These are phyloP conservation scores for Cupressus sempervirens DNA, from an alignment of 75 land plant species.

Conservation along the genomic window DNA sequence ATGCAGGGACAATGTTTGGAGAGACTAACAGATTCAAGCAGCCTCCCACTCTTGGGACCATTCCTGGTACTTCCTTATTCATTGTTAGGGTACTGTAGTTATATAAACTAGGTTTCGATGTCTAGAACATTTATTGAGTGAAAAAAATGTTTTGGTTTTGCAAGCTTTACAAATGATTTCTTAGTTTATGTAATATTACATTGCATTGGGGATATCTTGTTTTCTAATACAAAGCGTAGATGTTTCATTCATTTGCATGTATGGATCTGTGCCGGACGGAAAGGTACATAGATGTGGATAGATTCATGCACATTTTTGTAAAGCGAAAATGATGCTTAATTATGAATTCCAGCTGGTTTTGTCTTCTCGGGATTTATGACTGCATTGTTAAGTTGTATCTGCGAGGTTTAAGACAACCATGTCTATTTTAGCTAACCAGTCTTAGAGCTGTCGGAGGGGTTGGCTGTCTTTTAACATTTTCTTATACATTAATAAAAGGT, in stretches of 20 bases:
- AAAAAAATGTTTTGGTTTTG: neutral
- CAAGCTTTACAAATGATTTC: neutral
- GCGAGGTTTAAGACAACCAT: neutral
- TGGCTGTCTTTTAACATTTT: neutral
- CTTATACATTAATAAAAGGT: neutral
- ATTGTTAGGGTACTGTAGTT: neutral
- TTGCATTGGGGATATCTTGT: neutral
- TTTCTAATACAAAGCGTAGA: neutral
- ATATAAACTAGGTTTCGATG: neutral
- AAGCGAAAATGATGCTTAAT: neutral
- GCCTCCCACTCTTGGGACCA: neutral
- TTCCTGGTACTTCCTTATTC: neutral
- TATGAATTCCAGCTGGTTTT: neutral
- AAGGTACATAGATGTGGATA: neutral
- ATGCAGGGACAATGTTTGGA: conserved; percentile 1
- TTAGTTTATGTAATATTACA: neutral
- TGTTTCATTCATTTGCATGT: neutral
- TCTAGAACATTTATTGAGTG: neutral
- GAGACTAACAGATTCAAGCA: conserved; percentile 5
- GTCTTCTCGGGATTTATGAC: neutral
- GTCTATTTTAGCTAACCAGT: neutral
- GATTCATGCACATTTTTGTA: neutral
- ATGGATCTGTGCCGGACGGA: neutral
- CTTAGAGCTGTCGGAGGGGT: neutral
- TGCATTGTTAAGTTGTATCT: neutral